These are phyloP conservation scores for Stephanodiscus triporus DNA, from an alignment of 108 stramenopile genomes.

Conservation along the genomic window DNA sequence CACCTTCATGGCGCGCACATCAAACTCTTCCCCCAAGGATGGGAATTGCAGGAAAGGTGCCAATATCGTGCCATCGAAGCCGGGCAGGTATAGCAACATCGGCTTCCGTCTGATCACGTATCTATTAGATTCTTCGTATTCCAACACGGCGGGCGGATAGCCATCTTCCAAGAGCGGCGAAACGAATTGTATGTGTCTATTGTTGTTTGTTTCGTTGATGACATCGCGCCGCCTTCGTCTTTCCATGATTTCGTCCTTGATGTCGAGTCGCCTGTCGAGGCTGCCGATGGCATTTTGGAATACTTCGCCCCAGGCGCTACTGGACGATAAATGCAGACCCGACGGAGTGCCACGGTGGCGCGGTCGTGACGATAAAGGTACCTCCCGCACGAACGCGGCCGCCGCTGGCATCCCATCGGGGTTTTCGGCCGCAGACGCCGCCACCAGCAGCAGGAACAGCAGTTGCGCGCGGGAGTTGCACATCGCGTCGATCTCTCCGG, in stretches of 20 bases:
- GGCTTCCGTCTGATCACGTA: conserved; percentile 55
- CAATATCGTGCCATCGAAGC: conserved; percentile 86
- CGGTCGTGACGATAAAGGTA: neutral
- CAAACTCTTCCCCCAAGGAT: conserved; percentile 74
- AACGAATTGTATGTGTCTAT: conserved; percentile 49
- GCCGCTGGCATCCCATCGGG: neutral
- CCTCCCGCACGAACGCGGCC: neutral
- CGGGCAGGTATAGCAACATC: conserved; percentile 82
- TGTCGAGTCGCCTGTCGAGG: conserved; percentile 21
- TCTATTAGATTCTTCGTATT: conserved; percentile 42
- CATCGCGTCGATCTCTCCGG: neutral
- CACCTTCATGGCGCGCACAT: conserved; percentile 75
- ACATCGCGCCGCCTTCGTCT: neutral
- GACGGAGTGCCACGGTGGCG: neutral
- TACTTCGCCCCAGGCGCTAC: conserved; percentile 6
- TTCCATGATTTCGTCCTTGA: neutral
- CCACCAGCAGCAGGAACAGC: neutral
- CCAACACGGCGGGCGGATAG: conserved; percentile 72
- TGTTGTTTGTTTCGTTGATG: neutral
- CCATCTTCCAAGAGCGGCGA: conserved; percentile 81
- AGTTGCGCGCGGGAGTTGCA: neutral
- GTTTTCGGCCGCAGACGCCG: neutral
- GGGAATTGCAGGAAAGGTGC: conserved; percentile 86
- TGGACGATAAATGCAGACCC: neutral
- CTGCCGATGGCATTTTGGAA: conserved; percentile 12